Evolutionary conservation across 2,329 filamentous ascomycete genomes (phyloP).

Genomic region (Clathrospora elynae): DNA sequence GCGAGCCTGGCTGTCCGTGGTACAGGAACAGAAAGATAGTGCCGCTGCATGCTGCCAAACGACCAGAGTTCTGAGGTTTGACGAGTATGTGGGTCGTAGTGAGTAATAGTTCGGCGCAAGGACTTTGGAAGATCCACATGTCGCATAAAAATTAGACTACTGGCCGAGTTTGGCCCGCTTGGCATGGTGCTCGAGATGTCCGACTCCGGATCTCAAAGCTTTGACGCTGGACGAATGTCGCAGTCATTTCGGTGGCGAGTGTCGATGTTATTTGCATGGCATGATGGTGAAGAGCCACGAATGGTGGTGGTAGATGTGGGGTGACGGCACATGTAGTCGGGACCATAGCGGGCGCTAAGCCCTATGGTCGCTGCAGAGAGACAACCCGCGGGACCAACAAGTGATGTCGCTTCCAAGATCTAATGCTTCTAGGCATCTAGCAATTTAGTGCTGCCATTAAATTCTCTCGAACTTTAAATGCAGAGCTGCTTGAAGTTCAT

Average conservation of each 20-base stretch:
- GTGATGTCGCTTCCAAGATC: too few relatives aligned
- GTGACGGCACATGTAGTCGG: conserved; percentile 10
- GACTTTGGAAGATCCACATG: conserved; percentile 35
- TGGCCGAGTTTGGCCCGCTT: conserved; percentile 26
- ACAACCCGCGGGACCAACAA: too few relatives aligned
- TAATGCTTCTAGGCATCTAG: too few relatives aligned
- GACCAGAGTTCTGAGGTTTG: conserved; percentile 19
- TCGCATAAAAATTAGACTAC: conserved; percentile 42
- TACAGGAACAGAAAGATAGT: conserved; percentile 14
- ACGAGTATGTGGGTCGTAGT: conserved; percentile 35
- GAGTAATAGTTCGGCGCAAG: conserved; percentile 34
- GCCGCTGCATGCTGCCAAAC: conserved; percentile 13
- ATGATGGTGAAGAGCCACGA: neutral
- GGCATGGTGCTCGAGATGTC: conserved; percentile 22
- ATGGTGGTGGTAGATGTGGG: conserved; percentile 6
- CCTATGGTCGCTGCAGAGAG: neutral
- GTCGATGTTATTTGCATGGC: neutral
- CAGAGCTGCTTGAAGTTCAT: too few relatives aligned
- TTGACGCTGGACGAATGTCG: neutral
- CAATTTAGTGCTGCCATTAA: too few relatives aligned
- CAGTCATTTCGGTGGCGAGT: neutral
- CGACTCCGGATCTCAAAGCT: conserved; percentile 6
- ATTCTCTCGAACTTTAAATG: too few relatives aligned
- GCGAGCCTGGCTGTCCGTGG: conserved; percentile 25
- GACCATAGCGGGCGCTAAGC: conserved; percentile 11